These are phyloP conservation scores for Spergularia azorica DNA, from an alignment of 179 eudicot species.

Conservation along the genomic window DNA sequence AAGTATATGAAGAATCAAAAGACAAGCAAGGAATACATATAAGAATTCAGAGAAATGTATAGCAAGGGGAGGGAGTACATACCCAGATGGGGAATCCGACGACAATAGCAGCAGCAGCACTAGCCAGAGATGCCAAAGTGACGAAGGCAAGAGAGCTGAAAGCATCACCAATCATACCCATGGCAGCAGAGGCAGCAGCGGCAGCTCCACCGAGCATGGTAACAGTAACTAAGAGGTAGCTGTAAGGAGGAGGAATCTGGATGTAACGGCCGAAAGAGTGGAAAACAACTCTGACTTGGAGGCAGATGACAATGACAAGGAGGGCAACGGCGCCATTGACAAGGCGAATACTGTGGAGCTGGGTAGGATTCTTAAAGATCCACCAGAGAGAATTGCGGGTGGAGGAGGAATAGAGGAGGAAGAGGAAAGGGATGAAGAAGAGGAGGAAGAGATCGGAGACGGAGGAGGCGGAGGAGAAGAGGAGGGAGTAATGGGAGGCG, in stretches of 20 bases:
- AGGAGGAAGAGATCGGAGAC: constrained; percentile 69
- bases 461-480: constrained; percentile 65
- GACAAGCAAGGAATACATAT: background rate
- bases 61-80: constrained; percentile 28
- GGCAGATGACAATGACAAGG: constrained; percentile 68
- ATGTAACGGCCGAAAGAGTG: constrained; percentile 88
- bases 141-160: constrained; percentile 63
- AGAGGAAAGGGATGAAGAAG: constrained; percentile 78
- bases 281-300: constrained; percentile 86
- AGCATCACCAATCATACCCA: constrained; percentile 82
- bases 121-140: constrained; percentile 66
- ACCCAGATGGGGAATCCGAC: constrained; percentile 92
- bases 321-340: constrained; percentile 80
- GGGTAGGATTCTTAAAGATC: constrained; percentile 66
- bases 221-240: constrained; percentile 70
- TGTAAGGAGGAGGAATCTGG: constrained; percentile 86
- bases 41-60: background rate
- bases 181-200: constrained; percentile 71
- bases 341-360: constrained; percentile 62
- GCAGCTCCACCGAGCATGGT: constrained; percentile 96
- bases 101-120: constrained; percentile 87
- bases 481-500: constrained; percentile 56
- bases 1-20: background rate
- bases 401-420: constrained; percentile 85
- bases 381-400: constrained; percentile 92